These are phyloP conservation scores for Nakaseomyces sp. DNA, from an alignment of 1,139 yeast genomes.

Conservation along the genomic window DNA sequence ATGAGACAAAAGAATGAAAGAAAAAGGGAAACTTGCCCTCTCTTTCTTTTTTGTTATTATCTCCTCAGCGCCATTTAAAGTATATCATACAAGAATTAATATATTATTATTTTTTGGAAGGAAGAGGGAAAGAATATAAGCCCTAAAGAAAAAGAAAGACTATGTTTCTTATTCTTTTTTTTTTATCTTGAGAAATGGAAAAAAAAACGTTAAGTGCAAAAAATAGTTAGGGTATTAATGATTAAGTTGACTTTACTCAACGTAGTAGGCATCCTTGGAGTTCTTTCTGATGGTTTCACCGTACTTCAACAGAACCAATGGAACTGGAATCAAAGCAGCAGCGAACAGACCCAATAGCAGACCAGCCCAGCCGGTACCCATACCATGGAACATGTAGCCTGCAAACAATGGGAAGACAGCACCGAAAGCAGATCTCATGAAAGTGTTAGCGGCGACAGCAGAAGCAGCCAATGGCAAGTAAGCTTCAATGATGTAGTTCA, in stretches of 20 bases:
- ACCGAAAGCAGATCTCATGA: conserved; percentile 58
- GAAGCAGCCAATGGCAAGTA: conserved; percentile 78
- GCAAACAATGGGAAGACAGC: conserved; percentile 78
- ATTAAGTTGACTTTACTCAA: not conserved
- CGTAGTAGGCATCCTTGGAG: conserved; percentile 44
- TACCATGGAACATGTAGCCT: conserved; percentile 58
- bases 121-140: not conserved
- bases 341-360: conserved; percentile 66
- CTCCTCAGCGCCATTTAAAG: no score
- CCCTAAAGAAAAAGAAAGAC: not conserved
- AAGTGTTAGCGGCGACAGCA: conserved; percentile 82
- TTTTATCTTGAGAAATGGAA: not conserved
- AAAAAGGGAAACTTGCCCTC: no score
- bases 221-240: not conserved
- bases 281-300: conserved; percentile 51
- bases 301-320: conserved; percentile 48
- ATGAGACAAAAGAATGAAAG: no score
- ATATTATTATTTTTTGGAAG: not conserved
- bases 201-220: not conserved
- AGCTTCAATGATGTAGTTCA: conserved; percentile 74
- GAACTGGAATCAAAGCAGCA: conserved; percentile 53
- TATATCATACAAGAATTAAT: not conserved
- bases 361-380: conserved; percentile 81
- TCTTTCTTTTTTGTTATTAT: not conserved
- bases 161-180: not conserved